These are phyloP conservation scores for Zizania latifolia DNA, from an alignment of 176 grass and related monocot genomes.

Conservation along the genomic window DNA sequence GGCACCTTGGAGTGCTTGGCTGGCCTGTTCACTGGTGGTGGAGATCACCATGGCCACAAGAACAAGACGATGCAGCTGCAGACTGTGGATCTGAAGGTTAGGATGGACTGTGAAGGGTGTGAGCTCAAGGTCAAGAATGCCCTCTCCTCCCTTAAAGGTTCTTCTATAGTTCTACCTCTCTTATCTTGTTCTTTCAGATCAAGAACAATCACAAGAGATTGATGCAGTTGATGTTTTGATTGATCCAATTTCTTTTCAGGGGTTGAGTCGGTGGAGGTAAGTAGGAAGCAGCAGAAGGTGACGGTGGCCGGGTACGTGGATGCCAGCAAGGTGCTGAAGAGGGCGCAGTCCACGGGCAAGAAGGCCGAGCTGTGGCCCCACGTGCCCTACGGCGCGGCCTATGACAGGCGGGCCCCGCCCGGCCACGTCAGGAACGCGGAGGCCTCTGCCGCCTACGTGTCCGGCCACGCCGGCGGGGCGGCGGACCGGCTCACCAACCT, in stretches of 20 bases:
- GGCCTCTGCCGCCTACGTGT: not conserved
- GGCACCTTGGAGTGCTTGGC: slow-evolving; percentile 48
- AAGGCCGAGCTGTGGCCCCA: slow-evolving; percentile 67
- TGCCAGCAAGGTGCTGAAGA: slow-evolving; percentile 48
- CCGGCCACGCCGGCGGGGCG: slow-evolving; percentile 15
- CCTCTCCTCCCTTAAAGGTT: slow-evolving; percentile 43
- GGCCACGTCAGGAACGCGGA: slow-evolving; percentile 50
- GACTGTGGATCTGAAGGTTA: slow-evolving; percentile 66
- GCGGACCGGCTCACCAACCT: slow-evolving; percentile 49
- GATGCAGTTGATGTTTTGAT: not conserved
- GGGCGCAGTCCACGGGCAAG: slow-evolving; percentile 51
- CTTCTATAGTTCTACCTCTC: too few species aligned
- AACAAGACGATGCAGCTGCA: slow-evolving; percentile 50
- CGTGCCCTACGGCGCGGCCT: slow-evolving; percentile 43
- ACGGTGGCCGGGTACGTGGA: slow-evolving; percentile 51
- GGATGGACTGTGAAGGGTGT: slow-evolving; percentile 78
- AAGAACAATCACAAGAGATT: too few species aligned
- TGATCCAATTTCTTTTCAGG: slow-evolving; percentile 33
- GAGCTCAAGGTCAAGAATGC: slow-evolving; percentile 71
- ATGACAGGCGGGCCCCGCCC: slow-evolving; percentile 54
- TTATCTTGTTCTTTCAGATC: not conserved
- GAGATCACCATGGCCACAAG: slow-evolving; percentile 33
- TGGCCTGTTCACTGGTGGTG: slow-evolving; percentile 17
- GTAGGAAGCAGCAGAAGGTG: slow-evolving; percentile 59
- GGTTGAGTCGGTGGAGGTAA: slow-evolving; percentile 53